Percentiles rank a stretch among this genome's conserved stretches.
Conservation (phyloP, 768 basidiomycete genomes). For the Mycena leptocephala region DNA sequence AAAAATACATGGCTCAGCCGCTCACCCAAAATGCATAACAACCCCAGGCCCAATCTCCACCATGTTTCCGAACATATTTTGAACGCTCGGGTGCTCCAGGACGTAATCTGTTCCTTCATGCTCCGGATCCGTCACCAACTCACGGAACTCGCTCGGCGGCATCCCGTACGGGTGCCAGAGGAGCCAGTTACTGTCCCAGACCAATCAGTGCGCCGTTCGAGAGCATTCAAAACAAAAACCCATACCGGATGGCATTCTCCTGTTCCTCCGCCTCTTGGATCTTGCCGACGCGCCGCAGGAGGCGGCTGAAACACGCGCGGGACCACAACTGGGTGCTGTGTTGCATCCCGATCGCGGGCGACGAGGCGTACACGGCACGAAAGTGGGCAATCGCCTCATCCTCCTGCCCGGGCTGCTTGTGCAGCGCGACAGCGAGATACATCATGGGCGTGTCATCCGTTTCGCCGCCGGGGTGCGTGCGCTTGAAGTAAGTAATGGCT, state of each 20-base stretch:
- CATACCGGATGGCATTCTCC: constrained; percentile 9
- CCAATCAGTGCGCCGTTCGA: background rate
- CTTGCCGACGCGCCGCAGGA: constrained; percentile 18
- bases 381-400: constrained; percentile 13
- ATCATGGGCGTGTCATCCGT: constrained; percentile 15
- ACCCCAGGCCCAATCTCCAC: background rate
- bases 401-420: constrained; percentile 17
- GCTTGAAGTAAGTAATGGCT: background rate
- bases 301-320: constrained; percentile 27
- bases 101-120: constrained; percentile 14
- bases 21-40: background rate
- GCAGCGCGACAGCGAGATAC: constrained; percentile 25
- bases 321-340: constrained; percentile 19
- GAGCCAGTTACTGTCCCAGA: background rate
- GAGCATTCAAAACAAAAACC: too few relatives aligned
- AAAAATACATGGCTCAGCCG: too few relatives aligned
- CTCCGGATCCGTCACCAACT: constrained; percentile 4
- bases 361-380: background rate
- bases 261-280: constrained; percentile 13
- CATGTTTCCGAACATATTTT: background rate
- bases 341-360: constrained; percentile 18
- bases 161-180: constrained; percentile 8
- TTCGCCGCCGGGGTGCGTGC: background rate
- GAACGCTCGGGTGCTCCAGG: background rate
- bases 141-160: constrained; percentile 15